These are phyloP conservation scores for Boletales sp. DNA, from an alignment of 768 basidiomycete species.

Conservation along the genomic window DNA sequence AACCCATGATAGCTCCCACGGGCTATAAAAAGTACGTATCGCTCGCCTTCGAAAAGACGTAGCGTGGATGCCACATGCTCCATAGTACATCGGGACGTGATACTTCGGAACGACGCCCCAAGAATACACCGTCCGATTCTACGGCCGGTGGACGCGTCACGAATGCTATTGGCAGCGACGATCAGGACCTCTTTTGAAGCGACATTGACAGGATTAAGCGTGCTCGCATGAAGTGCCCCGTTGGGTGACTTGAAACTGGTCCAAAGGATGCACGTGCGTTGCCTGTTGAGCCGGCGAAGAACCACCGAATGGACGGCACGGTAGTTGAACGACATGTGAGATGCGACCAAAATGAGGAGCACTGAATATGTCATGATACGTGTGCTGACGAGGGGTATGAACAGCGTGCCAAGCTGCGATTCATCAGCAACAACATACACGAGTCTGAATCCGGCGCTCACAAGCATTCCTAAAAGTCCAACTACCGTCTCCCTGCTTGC, in stretches of 20 bases:
- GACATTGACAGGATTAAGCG: slow-evolving; percentile 35
- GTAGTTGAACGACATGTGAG: slow-evolving; percentile 59
- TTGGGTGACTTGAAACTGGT: slow-evolving; percentile 11
- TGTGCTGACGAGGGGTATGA: slow-evolving; percentile 54
- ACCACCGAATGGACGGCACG: slow-evolving; percentile 55
- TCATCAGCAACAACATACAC: background rate
- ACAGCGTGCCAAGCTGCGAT: slow-evolving; percentile 52
- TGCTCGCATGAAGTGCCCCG: slow-evolving; percentile 9
- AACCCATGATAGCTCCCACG: background rate
- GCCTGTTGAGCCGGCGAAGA: slow-evolving; percentile 56
- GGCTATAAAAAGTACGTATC: slow-evolving; percentile 54
- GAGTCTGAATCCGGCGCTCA: slow-evolving; percentile 27
- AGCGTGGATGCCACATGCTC: slow-evolving; percentile 30
- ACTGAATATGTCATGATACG: slow-evolving; percentile 46
- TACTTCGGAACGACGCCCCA: slow-evolving; percentile 42
- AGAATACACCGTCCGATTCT: slow-evolving; percentile 47
- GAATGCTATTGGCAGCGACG: slow-evolving; percentile 35
- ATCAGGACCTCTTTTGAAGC: slow-evolving; percentile 46
- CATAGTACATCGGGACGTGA: slow-evolving; percentile 4
- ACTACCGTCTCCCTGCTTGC: slow-evolving; percentile 70
- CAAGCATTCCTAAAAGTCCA: slow-evolving; percentile 64
- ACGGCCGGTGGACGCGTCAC: slow-evolving; percentile 32
- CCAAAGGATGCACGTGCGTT: slow-evolving; percentile 57
- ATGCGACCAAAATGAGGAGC: slow-evolving; percentile 47
- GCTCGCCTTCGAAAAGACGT: slow-evolving; percentile 40